These are phyloP conservation scores for Aleurites moluccanus DNA, from an alignment of 441 rosid genomes.

Conservation along the genomic window DNA sequence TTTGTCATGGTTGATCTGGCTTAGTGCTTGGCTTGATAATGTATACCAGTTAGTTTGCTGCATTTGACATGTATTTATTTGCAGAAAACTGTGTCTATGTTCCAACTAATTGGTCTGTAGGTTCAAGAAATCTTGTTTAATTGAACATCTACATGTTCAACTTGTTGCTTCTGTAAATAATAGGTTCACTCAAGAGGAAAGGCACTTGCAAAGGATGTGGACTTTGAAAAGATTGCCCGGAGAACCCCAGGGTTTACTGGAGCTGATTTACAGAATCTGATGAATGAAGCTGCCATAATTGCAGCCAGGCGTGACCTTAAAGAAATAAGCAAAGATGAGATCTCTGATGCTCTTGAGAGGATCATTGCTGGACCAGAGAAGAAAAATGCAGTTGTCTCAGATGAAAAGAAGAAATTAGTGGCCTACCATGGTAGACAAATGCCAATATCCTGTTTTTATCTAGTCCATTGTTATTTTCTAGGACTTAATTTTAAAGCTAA, in stretches of 20 bases:
- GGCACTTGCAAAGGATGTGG: constrained; percentile 82
- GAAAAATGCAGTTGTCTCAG: constrained; percentile 90
- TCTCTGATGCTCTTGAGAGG: constrained; percentile 92
- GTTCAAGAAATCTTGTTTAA: neutral
- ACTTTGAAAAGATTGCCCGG: constrained; percentile 83
- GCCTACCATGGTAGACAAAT: constrained; percentile 73
- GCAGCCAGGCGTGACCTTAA: constrained; percentile 77
- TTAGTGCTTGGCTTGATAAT: constrained; percentile 6
- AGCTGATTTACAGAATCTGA: constrained; percentile 85
- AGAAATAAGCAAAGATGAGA: constrained; percentile 96
- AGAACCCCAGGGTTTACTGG: constrained; percentile 96
- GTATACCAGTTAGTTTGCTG: neutral
- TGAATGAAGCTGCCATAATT: constrained; percentile 73
- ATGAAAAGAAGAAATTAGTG: constrained; percentile 81
- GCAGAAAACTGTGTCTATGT: neutral
- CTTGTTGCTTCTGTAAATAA: constrained; percentile 11
- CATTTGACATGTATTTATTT: neutral
- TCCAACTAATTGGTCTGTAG: neutral
- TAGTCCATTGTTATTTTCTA: neutral
- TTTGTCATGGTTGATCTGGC: neutral
- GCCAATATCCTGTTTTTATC: neutral
- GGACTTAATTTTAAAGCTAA: constrained; percentile 15
- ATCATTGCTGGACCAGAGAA: constrained; percentile 97
- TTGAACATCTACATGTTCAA: neutral
- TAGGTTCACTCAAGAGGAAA: constrained; percentile 93